Evolutionary conservation across 2,329 filamentous ascomycete species (phyloP), one percentile per base, ranked within the genome.

Genomic region (Graphium sp.): DNA sequence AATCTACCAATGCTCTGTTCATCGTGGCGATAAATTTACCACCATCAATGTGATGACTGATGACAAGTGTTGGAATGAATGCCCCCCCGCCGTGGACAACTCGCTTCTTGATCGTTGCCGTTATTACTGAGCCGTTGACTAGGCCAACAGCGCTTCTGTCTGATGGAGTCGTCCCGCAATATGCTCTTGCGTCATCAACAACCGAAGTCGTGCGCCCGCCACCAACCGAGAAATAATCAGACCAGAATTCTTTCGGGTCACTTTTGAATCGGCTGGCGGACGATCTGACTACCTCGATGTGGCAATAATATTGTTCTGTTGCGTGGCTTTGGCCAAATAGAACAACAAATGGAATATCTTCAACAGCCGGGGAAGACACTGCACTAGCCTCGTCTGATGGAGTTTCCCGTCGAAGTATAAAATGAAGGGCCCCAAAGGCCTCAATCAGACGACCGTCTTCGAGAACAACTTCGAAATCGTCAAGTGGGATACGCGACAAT

Each of bases 271-370:
- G n/a, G n/a, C n/a, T n/a, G 15, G 24, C 30, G 7, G 15, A 3
- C 25, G 24, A n/a, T 16, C 19, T 22, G 3, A 32, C 18, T 4
- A 16, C 15, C 14, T 32, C 30, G 15, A 32, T 24, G 19, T 32
- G 19, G 25, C 30, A 32, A n/a, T n/a, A 8, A 5, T 18, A 27
- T 18, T n/a, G 16, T n/a, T 15, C 18, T 2, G 13, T 17, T 12
- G 22, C 22, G 22, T 23, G 22, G 9, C 22, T 19, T 22, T 26
- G 18, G 14, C 24, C 15, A 18, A 32, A 32, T 6, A 32, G 24
- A 5, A 18, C 30, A 17, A 32, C 30, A 13, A 32, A 28, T n/a
- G n/a, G n/a, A n/a, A n/a, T n/a, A n/a, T n/a, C n/a, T 12, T 28
- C 20, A 26, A 8, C 26, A 11, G 19, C n/a, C n/a, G n/a, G n/a